Conservation (phyloP, 805 yeast genomes). For the Metschnikowia vanudenii region DNA sequence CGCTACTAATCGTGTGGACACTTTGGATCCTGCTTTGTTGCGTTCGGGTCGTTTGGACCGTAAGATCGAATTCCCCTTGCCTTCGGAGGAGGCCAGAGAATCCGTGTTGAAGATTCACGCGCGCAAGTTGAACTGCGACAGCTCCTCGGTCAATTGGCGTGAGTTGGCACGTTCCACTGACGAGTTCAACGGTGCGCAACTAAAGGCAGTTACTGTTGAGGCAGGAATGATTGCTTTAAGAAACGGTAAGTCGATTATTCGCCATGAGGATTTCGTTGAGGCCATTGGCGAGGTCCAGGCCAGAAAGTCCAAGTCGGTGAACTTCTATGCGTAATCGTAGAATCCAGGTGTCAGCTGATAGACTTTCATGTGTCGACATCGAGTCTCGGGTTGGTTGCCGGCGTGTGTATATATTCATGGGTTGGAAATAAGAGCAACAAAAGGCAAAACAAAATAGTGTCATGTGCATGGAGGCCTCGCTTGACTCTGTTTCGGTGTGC, state of each 20-base stretch:
- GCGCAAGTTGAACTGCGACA: conserved; percentile 90
- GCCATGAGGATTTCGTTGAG: conserved; percentile 97
- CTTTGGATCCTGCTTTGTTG: conserved; percentile 24
- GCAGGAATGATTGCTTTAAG: conserved; percentile 99
- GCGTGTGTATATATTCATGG: too few relatives aligned
- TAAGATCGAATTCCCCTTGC: conserved; percentile 82
- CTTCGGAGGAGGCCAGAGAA: conserved; percentile 96
- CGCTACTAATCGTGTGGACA: conserved; percentile 23
- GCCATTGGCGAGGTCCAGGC: conserved; percentile 99
- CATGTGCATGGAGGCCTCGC: too few relatives aligned
- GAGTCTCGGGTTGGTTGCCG: too few relatives aligned
- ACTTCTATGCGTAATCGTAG: conserved; percentile 88
- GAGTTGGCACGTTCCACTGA: conserved; percentile 97
- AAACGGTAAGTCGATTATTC: conserved; percentile 85
- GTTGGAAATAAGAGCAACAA: too few relatives aligned
- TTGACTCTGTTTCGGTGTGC: too few relatives aligned
- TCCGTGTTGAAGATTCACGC: conserved; percentile 96
- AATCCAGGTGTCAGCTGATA: too few relatives aligned
- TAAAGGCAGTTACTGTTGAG: conserved; percentile 98
- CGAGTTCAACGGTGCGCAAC: conserved; percentile 98
- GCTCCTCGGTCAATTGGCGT: conserved; percentile 89
- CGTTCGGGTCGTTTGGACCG: conserved; percentile 25
- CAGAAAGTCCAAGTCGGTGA: conserved; percentile 90
- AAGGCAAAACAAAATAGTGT: too few relatives aligned
- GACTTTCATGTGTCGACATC: too few relatives aligned